A percentile compares a stretch with the other conserved stretches of the same genome.
Evolutionary conservation across 139 green algal genomes (phyloP).

Genomic region (Coelastrella sp.): DNA sequence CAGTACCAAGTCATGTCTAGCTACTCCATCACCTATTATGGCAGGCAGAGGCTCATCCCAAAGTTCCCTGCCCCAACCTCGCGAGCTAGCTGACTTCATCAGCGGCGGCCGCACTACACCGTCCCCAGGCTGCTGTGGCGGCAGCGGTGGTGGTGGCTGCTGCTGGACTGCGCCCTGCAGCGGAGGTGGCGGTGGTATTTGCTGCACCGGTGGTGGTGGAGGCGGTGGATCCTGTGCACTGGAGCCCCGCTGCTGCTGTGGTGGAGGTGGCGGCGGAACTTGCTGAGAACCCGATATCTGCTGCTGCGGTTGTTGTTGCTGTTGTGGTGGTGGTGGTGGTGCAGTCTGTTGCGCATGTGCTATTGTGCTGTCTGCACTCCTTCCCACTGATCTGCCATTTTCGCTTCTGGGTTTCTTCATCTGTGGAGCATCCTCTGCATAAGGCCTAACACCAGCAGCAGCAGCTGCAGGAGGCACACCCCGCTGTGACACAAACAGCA

Average conservation of each 20-base stretch:
- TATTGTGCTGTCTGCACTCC: too few relatives aligned
- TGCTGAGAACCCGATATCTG: background rate
- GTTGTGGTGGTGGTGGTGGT: background rate
- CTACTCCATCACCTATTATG: slow-evolving; percentile 33
- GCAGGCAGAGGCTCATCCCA: slow-evolving; percentile 50
- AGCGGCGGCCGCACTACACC: background rate
- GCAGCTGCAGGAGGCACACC: background rate
- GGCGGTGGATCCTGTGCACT: background rate
- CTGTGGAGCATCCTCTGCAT: background rate
- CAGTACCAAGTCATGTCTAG: slow-evolving; percentile 53
- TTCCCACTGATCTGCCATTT: too few relatives aligned
- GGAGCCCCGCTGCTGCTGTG: background rate
- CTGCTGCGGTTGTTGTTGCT: background rate
- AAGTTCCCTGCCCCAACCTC: slow-evolving; percentile 9
- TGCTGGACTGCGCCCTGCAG: too few relatives aligned
- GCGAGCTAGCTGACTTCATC: background rate
- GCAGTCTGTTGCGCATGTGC: too few relatives aligned
- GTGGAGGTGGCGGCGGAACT: background rate
- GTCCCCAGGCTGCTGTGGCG: background rate
- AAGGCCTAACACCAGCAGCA: background rate
- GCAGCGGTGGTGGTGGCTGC: background rate
- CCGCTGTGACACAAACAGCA: too few relatives aligned
- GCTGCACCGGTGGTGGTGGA: too few relatives aligned
- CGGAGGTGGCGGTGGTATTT: too few relatives aligned
- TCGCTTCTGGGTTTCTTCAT: background rate